phyloP scores from a whole-genome alignment of 192 early-diverging fungal species.

The Entrophospora sp. region DNA sequence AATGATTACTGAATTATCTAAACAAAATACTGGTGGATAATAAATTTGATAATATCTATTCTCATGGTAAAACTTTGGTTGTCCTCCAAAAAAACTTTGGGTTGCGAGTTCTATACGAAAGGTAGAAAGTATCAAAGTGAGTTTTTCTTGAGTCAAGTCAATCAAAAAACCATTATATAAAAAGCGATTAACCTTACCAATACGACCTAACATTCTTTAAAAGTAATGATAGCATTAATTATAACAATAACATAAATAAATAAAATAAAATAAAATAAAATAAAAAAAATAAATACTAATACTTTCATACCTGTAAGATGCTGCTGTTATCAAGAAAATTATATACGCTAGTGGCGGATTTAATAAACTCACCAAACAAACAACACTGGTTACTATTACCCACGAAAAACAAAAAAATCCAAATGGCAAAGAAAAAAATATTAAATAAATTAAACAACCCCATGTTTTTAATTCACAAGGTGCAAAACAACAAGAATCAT shows the following conservation, averaged over 20 bases:
- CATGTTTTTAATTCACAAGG: not conserved
- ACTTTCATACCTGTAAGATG: not conserved
- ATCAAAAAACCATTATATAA: no score
- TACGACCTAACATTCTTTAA: not conserved
- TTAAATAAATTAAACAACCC: constrained; percentile 1
- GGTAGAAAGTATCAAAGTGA: no score
- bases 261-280: not conserved
- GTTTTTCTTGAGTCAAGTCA: no score
- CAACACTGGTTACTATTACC: not conserved
- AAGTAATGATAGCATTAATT: not conserved
- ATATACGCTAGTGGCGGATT: not conserved
- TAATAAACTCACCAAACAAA: not conserved
- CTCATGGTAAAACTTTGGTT: not conserved
- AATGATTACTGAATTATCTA: not conserved
- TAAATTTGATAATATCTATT: not conserved
- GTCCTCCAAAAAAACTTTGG: not conserved
- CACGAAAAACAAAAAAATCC: not conserved
- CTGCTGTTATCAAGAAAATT: not conserved
- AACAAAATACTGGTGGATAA: not conserved
- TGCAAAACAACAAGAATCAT: not conserved
- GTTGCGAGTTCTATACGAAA: not conserved
- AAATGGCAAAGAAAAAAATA: not conserved
- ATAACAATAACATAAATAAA: not conserved
- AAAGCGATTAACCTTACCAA: no score
- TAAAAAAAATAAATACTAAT: not conserved